Evolutionary conservation across 305 asterid genomes (phyloP), one percentile per base, ranked within the genome.

Genomic region (Petunia hybrid): DNA sequence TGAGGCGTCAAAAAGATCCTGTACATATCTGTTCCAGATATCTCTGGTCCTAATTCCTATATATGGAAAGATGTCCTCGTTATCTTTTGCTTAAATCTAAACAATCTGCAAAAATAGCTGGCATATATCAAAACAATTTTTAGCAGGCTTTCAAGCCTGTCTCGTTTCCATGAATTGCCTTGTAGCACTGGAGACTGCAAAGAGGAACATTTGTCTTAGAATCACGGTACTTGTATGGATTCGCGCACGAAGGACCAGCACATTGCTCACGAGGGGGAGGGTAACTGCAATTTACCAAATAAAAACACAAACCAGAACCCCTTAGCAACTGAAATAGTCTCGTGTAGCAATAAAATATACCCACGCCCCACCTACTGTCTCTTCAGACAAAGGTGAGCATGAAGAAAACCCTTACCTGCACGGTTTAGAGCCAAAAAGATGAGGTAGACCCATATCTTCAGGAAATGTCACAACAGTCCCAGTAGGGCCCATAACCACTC

Each of bases 191-290:
- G 69, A 96, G 97, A 81, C 99, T 94, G 92, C 99, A 96, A 9
- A 96, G 98, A 73, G 99, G 99, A 80, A 94, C 93, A 87, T 88
- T 94, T 36, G 96, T 85, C 89, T 92, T 96, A 53, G 99, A 94
- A 84, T 94, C 99, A 2, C 99, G 95, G 81, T 96, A 96, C 86
- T 86, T 96, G 90, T 91, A 96, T 6, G 94, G 85, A 83, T 96
- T 94, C 81, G 83, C 78, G 77, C 99, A 96, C 5, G 89, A 87
- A 5, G 99, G 98, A 38, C 94, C 98, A 38, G 93, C 98, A 70
- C 99, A 96, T 84, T 88, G 88, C 85, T 94, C 99, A 1, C 98
- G 91, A 2, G 97, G 98, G n/a, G 93, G 97, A 56, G 99, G 98
- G 80, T 96, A 94, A 82, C 99, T 95, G 95, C 70, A 83, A 86